Evolutionary conservation across 179 eudicot genomes (phyloP).

Genomic region (Gypsophila paniculata): DNA sequence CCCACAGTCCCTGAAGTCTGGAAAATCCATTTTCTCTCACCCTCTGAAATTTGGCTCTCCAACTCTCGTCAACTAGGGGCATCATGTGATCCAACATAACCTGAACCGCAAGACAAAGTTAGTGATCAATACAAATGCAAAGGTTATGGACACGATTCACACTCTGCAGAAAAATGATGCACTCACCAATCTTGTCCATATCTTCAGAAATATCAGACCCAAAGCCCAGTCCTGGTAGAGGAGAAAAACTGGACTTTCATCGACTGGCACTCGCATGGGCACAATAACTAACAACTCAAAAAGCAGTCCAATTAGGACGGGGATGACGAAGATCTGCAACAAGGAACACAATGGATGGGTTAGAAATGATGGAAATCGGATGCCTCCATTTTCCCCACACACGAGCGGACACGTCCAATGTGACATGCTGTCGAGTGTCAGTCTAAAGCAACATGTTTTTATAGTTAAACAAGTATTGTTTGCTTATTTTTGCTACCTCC

Average conservation of each 20-base stretch:
- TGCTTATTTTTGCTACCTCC: no score
- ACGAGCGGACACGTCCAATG: no score
- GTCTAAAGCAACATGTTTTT: no score
- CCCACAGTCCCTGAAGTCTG: constrained; percentile 81
- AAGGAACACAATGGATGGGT: constrained; percentile 14
- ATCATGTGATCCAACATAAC: constrained; percentile 92
- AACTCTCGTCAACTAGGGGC: constrained; percentile 80
- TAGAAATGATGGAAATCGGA: not conserved
- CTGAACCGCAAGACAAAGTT: constrained; percentile 32
- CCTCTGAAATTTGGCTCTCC: constrained; percentile 91
- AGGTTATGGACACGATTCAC: not conserved
- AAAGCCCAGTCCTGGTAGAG: constrained; percentile 98
- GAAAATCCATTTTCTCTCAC: constrained; percentile 96
- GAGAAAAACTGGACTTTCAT: constrained; percentile 97
- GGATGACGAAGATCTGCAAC: constrained; percentile 83
- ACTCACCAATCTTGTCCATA: constrained; percentile 97
- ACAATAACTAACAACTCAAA: constrained; percentile 94
- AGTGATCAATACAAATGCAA: not conserved
- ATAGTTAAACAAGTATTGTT: no score
- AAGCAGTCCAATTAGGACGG: constrained; percentile 82
- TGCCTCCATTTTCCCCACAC: no score
- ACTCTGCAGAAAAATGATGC: not conserved
- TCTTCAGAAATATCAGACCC: constrained; percentile 87
- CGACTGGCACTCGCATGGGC: constrained; percentile 93
- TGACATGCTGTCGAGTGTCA: no score